Conservation (phyloP, 805 yeast genomes). For the Kregervanrija delftensis region DNA sequence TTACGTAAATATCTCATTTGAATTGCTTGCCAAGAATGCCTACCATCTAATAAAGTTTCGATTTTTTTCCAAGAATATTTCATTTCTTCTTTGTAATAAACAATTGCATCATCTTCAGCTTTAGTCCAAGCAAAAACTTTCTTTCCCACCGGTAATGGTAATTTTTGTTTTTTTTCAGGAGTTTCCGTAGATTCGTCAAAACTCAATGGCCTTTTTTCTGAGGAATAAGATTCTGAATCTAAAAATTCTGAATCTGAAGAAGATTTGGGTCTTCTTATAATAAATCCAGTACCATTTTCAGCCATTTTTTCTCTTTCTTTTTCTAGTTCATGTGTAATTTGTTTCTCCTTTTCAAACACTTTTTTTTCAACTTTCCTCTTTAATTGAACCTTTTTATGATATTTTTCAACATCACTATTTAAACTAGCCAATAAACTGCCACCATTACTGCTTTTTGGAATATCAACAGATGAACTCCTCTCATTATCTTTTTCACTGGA, state of each 20-base stretch:
- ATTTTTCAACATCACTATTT: constrained; percentile 23
- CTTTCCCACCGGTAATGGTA: not conserved
- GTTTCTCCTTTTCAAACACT: constrained; percentile 1
- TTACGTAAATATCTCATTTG: constrained; percentile 40
- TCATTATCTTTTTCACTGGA: constrained; percentile 1
- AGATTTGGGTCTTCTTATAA: too few relatives aligned
- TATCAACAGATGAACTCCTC: constrained; percentile 1
- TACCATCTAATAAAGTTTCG: constrained; percentile 23
- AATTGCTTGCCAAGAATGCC: constrained; percentile 39
- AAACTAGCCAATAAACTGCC: constrained; percentile 17
- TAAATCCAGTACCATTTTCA: not conserved
- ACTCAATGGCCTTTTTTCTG: too few relatives aligned
- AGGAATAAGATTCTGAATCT: too few relatives aligned
- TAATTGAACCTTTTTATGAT: constrained; percentile 24
- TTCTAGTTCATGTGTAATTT: constrained; percentile 1
- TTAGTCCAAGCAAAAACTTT: constrained; percentile 25
- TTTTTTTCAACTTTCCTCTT: constrained; percentile 10
- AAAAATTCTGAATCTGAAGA: too few relatives aligned
- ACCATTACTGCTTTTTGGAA: not conserved
- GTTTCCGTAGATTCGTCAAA: not conserved
- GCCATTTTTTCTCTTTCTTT: constrained; percentile 3
- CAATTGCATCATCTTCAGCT: constrained; percentile 31
- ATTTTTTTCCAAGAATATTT: constrained; percentile 34
- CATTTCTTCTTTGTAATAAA: constrained; percentile 31
- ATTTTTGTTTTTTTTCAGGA: not conserved